Evolutionary conservation across 176 grass and related monocot species (phyloP).

Genomic region (Aechmea fasciata): DNA sequence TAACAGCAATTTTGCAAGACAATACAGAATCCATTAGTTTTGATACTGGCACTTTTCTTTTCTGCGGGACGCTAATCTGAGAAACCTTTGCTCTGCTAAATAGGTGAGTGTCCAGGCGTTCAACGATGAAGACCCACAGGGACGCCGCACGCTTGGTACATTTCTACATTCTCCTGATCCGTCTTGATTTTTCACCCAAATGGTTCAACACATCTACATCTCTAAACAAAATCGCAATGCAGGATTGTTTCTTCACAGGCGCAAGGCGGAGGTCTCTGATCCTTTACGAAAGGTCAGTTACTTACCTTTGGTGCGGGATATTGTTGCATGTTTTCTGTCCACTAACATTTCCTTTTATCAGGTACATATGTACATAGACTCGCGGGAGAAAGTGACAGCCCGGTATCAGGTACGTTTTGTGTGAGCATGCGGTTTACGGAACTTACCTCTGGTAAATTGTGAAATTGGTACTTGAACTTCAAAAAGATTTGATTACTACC

Average conservation of each 20-base stretch:
- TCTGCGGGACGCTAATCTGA: constrained; percentile 5
- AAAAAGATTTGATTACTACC: too few relatives aligned
- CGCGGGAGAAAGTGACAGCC: constrained; percentile 88
- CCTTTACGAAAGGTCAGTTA: constrained; percentile 70
- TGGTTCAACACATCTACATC: not conserved
- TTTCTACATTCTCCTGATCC: too few relatives aligned
- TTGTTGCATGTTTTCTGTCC: not conserved
- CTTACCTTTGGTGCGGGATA: constrained; percentile 3
- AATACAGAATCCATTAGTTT: too few relatives aligned
- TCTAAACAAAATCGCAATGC: constrained; percentile 13
- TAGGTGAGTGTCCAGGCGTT: constrained; percentile 98
- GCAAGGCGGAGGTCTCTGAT: constrained; percentile 78
- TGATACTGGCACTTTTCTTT: not conserved
- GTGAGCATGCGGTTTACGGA: too few relatives aligned
- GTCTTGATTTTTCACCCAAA: not conserved
- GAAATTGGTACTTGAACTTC: too few relatives aligned
- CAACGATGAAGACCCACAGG: constrained; percentile 98
- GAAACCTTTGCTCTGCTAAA: constrained; percentile 12
- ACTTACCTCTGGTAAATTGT: too few relatives aligned
- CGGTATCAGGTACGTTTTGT: constrained; percentile 66
- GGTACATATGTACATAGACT: constrained; percentile 72
- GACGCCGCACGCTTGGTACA: constrained; percentile 83
- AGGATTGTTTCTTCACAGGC: constrained; percentile 94
- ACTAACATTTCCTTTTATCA: constrained; percentile 28
- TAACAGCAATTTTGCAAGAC: too few relatives aligned